A percentile compares a stretch with the other conserved stretches of the same genome.
Conservation (phyloP, 345 rosid genomes). For the Arabidopsis suecica region DNA sequence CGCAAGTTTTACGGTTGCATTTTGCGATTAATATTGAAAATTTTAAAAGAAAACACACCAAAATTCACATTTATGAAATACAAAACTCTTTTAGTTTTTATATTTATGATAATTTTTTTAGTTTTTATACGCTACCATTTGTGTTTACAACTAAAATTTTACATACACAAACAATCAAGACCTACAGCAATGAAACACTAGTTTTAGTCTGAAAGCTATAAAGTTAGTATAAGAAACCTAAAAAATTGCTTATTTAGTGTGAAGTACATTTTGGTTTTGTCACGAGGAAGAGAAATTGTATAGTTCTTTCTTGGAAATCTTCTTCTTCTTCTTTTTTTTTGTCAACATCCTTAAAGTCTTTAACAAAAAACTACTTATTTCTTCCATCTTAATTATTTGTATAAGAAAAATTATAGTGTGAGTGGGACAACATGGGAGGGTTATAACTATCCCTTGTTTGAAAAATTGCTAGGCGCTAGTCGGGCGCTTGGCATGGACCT, state of each 20-base stretch:
- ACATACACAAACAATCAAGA: not conserved
- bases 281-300: not conserved
- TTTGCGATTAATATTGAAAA: not conserved
- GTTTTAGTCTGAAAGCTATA: not conserved
- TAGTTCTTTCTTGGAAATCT: not conserved
- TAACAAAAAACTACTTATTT: not conserved
- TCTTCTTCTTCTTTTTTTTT: no score
- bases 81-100: not conserved
- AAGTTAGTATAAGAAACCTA: not conserved
- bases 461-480: no score
- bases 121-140: not conserved
- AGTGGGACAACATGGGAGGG: constrained; percentile 40
- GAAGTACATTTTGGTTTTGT: not conserved
- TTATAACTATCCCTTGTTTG: no score
- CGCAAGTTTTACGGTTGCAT: not conserved
- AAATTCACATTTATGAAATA: not conserved
- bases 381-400: not conserved
- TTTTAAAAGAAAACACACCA: no score
- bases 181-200: not conserved
- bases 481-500: no score
- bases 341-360: no score
- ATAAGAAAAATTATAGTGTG: not conserved
- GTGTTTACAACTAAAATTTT: not conserved
- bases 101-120: no score
- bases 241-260: not conserved